These are phyloP conservation scores for Penicillium subrubescens DNA, from an alignment of 495 filamentous ascomycete species.

Conservation along the genomic window DNA sequence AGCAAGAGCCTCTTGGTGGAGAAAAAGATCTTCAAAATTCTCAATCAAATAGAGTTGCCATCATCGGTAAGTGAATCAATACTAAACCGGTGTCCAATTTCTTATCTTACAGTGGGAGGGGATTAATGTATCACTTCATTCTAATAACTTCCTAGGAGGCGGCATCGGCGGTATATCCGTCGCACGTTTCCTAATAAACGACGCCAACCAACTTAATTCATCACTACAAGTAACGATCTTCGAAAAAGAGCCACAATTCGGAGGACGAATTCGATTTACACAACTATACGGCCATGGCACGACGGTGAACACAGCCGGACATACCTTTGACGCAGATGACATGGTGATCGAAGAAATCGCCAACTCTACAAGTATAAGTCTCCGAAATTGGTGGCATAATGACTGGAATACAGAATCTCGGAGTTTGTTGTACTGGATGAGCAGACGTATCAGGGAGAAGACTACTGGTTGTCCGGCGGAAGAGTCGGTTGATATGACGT, in stretches of 20 bases:
- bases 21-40: too few relatives aligned
- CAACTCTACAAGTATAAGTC: neutral
- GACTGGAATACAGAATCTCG: neutral
- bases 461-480: neutral
- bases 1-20: neutral
- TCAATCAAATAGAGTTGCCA: neutral
- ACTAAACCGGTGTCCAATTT: neutral
- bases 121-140: too few relatives aligned
- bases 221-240: neutral
- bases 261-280: neutral
- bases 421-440: neutral
- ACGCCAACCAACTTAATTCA: neutral
- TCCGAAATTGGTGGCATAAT: neutral
- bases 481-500: neutral
- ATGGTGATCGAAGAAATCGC: neutral
- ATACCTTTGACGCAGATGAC: constrained; percentile 1
- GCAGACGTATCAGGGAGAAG: neutral
- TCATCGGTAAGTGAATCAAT: neutral
- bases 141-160: neutral
- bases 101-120: too few relatives aligned
- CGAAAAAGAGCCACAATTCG: neutral
- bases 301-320: neutral
- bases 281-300: neutral
- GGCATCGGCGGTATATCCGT: neutral
- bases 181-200: neutral